These are phyloP conservation scores for Calophaca sinica DNA, from an alignment of 306 rosid genomes.

Conservation along the genomic window DNA sequence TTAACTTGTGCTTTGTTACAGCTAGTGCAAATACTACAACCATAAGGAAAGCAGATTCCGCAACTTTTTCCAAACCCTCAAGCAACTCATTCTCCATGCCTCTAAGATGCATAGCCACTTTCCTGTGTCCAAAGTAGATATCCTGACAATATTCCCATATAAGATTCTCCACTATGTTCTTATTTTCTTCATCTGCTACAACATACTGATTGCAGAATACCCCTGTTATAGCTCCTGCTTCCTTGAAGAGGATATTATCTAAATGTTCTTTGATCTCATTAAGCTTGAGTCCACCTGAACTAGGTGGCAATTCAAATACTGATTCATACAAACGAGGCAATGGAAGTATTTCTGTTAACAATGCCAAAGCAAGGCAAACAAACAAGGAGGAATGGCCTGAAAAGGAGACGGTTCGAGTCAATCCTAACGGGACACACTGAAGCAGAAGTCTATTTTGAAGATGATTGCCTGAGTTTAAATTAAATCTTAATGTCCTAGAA, in stretches of 20 bases:
- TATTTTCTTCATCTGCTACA: conserved; percentile 67
- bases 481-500: conserved; percentile 37
- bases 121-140: conserved; percentile 71
- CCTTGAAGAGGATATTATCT: conserved; percentile 71
- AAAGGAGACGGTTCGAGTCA: conserved; percentile 69
- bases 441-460: conserved; percentile 56
- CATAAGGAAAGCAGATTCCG: conserved; percentile 92
- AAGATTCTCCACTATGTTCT: conserved; percentile 69
- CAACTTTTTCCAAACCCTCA: conserved; percentile 69
- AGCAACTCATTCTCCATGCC: conserved; percentile 63
- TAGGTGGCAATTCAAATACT: conserved; percentile 45
- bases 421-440: conserved; percentile 71
- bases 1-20: conserved; percentile 77
- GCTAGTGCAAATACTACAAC: conserved; percentile 84
- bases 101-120: conserved; percentile 61
- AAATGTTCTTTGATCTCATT: conserved; percentile 68
- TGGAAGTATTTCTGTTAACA: conserved; percentile 79
- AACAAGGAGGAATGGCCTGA: conserved; percentile 65
- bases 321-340: conserved; percentile 60
- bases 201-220: conserved; percentile 79
- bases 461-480: conserved; percentile 38
- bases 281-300: conserved; percentile 48
- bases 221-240: conserved; percentile 78
- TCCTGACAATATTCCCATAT: conserved; percentile 76
- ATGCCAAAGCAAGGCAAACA: conserved; percentile 68